Percentiles rank a stretch among this genome's conserved stretches.
These are phyloP conservation scores for Rhodotorula sp. DNA, from an alignment of 1,284 basidiomycete species.

Conservation along the genomic window DNA sequence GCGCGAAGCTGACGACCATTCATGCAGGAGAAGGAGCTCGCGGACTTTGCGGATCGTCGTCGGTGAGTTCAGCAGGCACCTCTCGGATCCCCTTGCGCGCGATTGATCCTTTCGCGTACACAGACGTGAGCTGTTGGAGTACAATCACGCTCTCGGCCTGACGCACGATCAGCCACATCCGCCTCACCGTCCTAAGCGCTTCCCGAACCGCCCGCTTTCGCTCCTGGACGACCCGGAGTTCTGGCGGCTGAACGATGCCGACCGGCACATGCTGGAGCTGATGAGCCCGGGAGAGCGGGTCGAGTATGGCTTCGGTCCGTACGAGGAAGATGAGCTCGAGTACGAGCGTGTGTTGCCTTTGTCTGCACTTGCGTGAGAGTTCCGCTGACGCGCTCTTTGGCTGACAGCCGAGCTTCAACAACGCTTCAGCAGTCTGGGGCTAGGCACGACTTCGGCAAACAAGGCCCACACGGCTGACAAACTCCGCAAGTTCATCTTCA, in stretches of 20 bases:
- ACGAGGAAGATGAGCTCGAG: conserved; percentile 9
- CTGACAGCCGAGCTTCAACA: background rate
- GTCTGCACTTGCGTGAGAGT: no score
- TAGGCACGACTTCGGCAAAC: background rate
- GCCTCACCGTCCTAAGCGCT: background rate
- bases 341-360: background rate
- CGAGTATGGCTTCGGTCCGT: conserved; percentile 15
- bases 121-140: conserved; percentile 20
- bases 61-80: background rate
- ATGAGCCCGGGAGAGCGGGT: background rate
- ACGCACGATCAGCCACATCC: background rate
- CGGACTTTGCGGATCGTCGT: background rate
- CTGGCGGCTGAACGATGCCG: conserved; percentile 4
- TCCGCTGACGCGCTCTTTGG: background rate
- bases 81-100: no score
- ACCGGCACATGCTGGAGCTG: conserved; percentile 1
- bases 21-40: background rate
- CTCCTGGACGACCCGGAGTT: conserved; percentile 18
- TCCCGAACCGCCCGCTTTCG: background rate
- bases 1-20: background rate
- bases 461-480: background rate
- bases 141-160: conserved; percentile 12
- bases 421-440: background rate
- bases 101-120: no score
- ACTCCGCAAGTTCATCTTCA: background rate